Evolutionary conservation across 139 green algal genomes (phyloP).

Genomic region (Chlorella sp.): DNA sequence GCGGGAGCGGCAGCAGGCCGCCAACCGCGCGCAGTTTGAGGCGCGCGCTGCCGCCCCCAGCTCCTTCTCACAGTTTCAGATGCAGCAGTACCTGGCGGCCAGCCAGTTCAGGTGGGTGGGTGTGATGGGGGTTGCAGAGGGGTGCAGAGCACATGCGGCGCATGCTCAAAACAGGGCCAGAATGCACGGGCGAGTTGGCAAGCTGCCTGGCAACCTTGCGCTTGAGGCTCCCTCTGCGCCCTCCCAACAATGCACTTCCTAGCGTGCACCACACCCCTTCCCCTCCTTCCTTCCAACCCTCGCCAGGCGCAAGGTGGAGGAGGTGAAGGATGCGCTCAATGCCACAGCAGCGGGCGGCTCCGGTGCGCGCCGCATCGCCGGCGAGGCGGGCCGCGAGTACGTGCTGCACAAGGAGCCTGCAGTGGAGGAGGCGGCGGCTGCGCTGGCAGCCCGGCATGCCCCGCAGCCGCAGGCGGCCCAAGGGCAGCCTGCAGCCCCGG

Average conservation of each 20-base stretch:
- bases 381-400: constrained; percentile 73
- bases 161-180: no score
- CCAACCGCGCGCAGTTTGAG: constrained; percentile 81
- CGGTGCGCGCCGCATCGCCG: constrained; percentile 58
- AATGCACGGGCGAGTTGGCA: no score
- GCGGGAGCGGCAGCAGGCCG: constrained; percentile 70
- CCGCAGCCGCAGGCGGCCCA: neutral
- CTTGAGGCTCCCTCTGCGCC: no score
- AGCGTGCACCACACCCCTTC: neutral
- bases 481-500: neutral
- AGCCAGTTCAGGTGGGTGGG: constrained; percentile 42
- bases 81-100: constrained; percentile 83
- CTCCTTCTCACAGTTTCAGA: constrained; percentile 75
- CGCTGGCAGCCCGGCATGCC: neutral
- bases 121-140: neutral
- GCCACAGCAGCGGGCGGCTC: neutral
- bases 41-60: constrained; percentile 48
- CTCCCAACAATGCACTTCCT: neutral
- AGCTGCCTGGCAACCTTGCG: no score
- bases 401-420: constrained; percentile 62
- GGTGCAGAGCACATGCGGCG: no score
- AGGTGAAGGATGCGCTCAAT: constrained; percentile 52
- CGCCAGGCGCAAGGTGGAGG: constrained; percentile 55
- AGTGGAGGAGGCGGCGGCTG: neutral
- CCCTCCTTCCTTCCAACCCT: neutral